These are phyloP conservation scores for Camellia japonica DNA, from an alignment of 148 eudicot species.

Conservation along the genomic window DNA sequence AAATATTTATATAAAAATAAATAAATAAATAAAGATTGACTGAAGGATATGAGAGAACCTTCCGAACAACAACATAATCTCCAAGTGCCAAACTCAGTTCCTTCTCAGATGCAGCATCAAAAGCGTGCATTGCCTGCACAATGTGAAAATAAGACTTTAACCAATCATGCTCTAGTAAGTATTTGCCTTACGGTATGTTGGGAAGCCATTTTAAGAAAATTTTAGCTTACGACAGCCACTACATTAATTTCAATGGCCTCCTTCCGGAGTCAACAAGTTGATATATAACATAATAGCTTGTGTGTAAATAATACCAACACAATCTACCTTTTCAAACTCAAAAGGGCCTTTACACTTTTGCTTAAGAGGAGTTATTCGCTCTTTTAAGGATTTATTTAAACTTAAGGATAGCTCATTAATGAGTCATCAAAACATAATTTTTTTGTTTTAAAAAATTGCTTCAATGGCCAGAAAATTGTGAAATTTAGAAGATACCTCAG, in stretches of 20 bases:
- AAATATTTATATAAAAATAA: too few relatives aligned
- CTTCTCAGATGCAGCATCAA: conserved; percentile 74
- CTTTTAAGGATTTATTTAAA: not conserved
- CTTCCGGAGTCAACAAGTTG: not conserved
- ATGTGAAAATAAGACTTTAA: conserved; percentile 1
- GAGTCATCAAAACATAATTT: not conserved
- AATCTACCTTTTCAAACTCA: not conserved
- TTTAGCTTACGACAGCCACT: not conserved
- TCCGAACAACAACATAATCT: conserved; percentile 87
- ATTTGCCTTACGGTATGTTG: not conserved
- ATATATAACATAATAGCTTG: not conserved
- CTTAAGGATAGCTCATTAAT: not conserved
- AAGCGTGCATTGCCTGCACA: conserved; percentile 68
- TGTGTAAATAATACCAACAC: not conserved
- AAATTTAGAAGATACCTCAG: conserved; percentile 60
- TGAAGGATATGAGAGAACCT: conserved; percentile 41
- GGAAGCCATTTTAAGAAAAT: not conserved
- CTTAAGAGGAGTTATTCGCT: not conserved
- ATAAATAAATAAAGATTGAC: too few relatives aligned
- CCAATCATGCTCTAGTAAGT: not conserved
- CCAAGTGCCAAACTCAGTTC: conserved; percentile 88
- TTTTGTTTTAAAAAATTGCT: too few relatives aligned
- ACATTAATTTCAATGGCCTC: too few relatives aligned
- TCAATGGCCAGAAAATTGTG: not conserved
- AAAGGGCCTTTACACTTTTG: not conserved